Base-by-base conservation (phyloP, 768 basidiomycete genomes). In the Lentinus brumalis region DNA sequence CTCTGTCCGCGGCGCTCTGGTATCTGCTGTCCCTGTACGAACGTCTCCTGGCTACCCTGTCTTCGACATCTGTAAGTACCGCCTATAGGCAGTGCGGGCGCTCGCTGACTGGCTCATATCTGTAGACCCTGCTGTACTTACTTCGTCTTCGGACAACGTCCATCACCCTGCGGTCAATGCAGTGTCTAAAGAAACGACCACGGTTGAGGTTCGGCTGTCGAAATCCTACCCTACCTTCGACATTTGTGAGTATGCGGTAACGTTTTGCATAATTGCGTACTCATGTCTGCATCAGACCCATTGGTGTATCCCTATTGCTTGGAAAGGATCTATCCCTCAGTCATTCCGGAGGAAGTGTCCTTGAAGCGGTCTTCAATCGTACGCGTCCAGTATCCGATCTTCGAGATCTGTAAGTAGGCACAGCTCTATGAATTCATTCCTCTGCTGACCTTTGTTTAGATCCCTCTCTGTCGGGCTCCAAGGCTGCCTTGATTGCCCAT, bases 221-320 rank as follows among this genome's bases (percentile, higher is more conserved):
- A 49, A 50, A 31, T 39, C 45, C 3, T 76, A 75, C 57, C 75
- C 75, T 10, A 30, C 46, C 5, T 65, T 72, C 51, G 56, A 68
- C n/a, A 59, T 67, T 7, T 71, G 57, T 71, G 53, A 55, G 71
- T 67, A 5, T 11, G 26, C 1, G 18, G 7, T 15, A 1, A 18
- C 26, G 9, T 16, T 2, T 10, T 26, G 21, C n/a, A 4, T 45
- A 16, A 21, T 21, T 26, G 9, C 12, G 21, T 14, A 31, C 41
- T 53, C n/a, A 61, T n/a, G 11, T 18, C n/a, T 9, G 14, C 2
- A 30, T 15, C 41, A 67, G 70, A 69, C 55, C 61, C 63, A 21
- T 41, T 64, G 3, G 69, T 66, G 46, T 70, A 70, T 50, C 69
- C 69, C 14, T 56, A 64, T 55, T 67, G 46, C 59, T 39, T 68